Base-by-base conservation (phyloP, 2,329 filamentous ascomycete species). In the Trichophaea hybrida region DNA sequence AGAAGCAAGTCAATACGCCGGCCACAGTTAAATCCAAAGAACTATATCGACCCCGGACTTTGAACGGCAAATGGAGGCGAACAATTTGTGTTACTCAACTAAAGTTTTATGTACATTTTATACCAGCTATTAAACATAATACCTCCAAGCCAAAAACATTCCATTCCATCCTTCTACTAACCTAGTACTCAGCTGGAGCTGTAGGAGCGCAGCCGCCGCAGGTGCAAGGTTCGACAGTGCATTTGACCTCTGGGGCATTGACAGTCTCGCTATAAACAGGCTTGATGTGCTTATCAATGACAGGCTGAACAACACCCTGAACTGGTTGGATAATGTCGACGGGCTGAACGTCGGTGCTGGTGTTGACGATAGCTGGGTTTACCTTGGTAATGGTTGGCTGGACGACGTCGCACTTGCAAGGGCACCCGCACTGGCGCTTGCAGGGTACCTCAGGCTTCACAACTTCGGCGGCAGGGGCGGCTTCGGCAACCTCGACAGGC, bases 381-480 rank as follows among this genome's bases (percentile, higher is more conserved):
- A 53, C 32, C 32, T 37, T 3, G 33, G 32, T 53, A 13, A 35
- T n/a, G 13, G 31, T 37, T 31, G 50, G 50, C 50, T 53, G 7
- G 32, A 53, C 50, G 34, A 37, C 33, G 33, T 34, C 15, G 32
- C 13, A n/a, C 7, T n/a, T 31, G 24, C 5, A 34, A 37, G 50
- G 50, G 33, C 50, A 53, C 8, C 32, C 32, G 50, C 50, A 53
- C 12, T 31, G 50, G 50, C 12, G 8, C 4, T 8, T 12, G 32
- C 50, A 53, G 33, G 40, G 40, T 4, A n/a, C n/a, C n/a, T n/a
- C n/a, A n/a, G 17, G 40, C 13, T 44, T 44, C 40, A 32, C 15
- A 40, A 61, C 57, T 54, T 53, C 31, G 38, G 58, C 55, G 35
- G 56, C 55, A 10, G 51, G 43, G 24, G 55, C 53, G 4, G 34